A percentile compares a stretch with the other conserved stretches of the same genome.
Conservation (phyloP, 78 protist species). For the Dictyostelium intermedium region DNA sequence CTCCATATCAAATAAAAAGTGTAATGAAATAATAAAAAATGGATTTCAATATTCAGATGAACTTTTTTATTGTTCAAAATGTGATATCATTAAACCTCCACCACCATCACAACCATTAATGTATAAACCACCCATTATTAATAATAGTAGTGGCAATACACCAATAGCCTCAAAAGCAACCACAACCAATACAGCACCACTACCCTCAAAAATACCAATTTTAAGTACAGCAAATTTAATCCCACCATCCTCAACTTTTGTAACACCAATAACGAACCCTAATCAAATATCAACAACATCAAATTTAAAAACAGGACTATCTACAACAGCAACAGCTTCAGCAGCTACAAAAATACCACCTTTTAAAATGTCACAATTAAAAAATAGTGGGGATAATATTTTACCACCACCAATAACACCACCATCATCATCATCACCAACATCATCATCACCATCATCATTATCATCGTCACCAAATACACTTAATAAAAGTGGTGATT, state of each 20-base stretch:
- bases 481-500: not conserved
- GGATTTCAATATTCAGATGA: slow-evolving; percentile 27
- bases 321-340: not conserved
- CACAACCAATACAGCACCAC: not conserved
- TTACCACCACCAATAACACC: not conserved
- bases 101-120: not conserved
- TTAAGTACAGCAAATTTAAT: not conserved
- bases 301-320: not conserved
- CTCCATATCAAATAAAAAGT: too few species aligned
- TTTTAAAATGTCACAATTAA: not conserved
- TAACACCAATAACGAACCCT: too few species aligned
- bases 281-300: not conserved
- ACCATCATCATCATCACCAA: not conserved
- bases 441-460: not conserved
- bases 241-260: not conserved
- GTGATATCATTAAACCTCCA: slow-evolving; percentile 23
- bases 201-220: not conserved
- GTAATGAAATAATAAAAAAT: not conserved
- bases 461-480: not conserved
- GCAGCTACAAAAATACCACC: not conserved
- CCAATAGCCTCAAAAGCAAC: not conserved
- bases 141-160: too few species aligned
- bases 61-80: slow-evolving; percentile 18
- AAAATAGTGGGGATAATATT: not conserved
- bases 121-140: not conserved